Evolutionary conservation across 345 rosid genomes (phyloP), one percentile per base, ranked within the genome.

Genomic region (Eutrema japonicum): DNA sequence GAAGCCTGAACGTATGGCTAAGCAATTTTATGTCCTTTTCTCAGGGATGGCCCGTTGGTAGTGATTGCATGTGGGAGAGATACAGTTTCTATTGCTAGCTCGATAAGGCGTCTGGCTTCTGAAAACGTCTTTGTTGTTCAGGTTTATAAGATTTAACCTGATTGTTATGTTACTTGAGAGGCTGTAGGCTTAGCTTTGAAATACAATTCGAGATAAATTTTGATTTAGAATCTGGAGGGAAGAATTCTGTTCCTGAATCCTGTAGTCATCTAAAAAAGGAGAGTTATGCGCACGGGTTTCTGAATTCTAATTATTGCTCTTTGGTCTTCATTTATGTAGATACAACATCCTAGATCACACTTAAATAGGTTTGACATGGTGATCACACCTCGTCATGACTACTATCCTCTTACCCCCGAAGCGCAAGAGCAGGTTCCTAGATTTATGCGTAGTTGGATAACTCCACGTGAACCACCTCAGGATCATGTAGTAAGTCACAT

Each of bases 11-110:
- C 10, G 7, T 16, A 22, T 64, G 11, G 66, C 71, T 70, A 22
- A 77, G 42, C 5, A 27, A 10, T 27, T 50, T 59, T 41, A 12
- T 71, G 58, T 33, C 8, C 22, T 37, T 52, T 52, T 78, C 70
- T 45, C 84, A 92, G 98, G 91, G 96, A 92, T 74, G 99, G 99
- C 61, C 99, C 99, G 37, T 70, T 92, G 60, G 78, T 95, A 81
- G 96, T 95, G 37, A 84, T 92, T 74, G 99, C 99, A 58, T 88
- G 92, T 55, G 98, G 99, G 50, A 86, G 98, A 83, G 99, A 95
- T 78, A 92, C 99, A 36, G 74, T 87, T 76, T 90, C 98, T 71
- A 67, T 83, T 72, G 89, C 97, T 71, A 92, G 96, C 84, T 95
- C 97, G 54, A 90, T 95, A 79, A 90, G 85, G 75, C 86, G 88